Conservation (phyloP, 768 basidiomycete genomes). For the Lactarius hengduanensis region DNA sequence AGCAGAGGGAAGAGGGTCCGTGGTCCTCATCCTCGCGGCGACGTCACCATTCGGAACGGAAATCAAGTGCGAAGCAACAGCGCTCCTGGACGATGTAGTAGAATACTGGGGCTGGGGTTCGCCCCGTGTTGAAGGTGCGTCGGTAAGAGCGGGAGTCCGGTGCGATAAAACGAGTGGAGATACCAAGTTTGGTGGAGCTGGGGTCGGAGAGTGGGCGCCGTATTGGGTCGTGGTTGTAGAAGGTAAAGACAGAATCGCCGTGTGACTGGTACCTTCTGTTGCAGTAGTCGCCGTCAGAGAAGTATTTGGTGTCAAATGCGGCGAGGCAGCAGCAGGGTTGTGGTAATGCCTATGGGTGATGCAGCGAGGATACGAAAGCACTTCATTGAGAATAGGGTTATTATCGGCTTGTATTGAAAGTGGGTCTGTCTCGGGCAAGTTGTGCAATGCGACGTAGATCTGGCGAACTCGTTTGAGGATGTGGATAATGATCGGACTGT, state of each 20-base stretch:
- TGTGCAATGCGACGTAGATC: conserved; percentile 5
- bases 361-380: conserved; percentile 14
- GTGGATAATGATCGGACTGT: background rate
- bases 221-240: background rate
- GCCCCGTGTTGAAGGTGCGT: background rate
- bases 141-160: background rate
- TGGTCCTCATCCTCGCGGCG: background rate
- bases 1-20: background rate
- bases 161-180: background rate
- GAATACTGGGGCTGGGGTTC: background rate
- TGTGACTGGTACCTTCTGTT: background rate
- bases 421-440: background rate
- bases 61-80: background rate
- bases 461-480: conserved; percentile 9
- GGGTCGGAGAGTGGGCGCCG: background rate
- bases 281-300: background rate
- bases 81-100: background rate
- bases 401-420: background rate
- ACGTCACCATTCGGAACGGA: background rate
- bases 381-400: conserved; percentile 1
- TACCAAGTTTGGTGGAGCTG: background rate
- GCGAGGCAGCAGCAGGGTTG: background rate
- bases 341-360: background rate
- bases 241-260: background rate
- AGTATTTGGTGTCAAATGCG: background rate